A percentile compares a stretch with the other conserved stretches of the same genome.
These are phyloP conservation scores for Pittosporum tobira DNA, from an alignment of 129 eudicot genomes.

Conservation along the genomic window DNA sequence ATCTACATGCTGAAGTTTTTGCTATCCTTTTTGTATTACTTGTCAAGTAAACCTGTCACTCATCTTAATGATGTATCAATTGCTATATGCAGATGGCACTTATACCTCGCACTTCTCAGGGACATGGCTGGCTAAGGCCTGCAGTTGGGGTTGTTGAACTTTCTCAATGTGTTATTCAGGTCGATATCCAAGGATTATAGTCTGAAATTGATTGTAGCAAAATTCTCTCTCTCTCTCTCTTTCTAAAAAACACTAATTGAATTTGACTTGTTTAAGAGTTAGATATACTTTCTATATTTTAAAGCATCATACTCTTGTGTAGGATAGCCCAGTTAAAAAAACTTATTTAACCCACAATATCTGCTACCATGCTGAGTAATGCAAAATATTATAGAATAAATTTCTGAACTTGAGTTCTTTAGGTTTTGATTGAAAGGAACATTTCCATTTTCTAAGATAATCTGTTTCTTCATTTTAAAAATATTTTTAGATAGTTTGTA, in stretches of 20 bases:
- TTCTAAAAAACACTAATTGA: too few species aligned
- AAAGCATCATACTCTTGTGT: background rate
- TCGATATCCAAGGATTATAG: slow-evolving; percentile 1
- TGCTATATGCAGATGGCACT: slow-evolving; percentile 68
- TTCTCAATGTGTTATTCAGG: slow-evolving; percentile 89
- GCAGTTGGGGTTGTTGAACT: slow-evolving; percentile 97
- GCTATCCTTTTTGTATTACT: too few species aligned
- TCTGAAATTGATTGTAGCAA: background rate
- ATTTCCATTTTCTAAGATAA: background rate
- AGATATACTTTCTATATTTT: too few species aligned
- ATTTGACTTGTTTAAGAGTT: too few species aligned
- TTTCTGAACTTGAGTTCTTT: background rate
- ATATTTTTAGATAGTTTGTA: background rate
- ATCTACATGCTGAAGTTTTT: too few species aligned
- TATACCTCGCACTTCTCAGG: slow-evolving; percentile 80
- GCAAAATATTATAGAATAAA: background rate
- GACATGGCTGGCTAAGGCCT: slow-evolving; percentile 97
- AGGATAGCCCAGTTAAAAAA: background rate
- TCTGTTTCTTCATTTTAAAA: background rate
- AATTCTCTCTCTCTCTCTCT: too few species aligned
- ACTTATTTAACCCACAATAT: too few species aligned
- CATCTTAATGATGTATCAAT: background rate
- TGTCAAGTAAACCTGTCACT: background rate
- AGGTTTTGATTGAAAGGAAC: too few species aligned
- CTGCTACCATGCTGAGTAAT: too few species aligned